These are phyloP conservation scores for Lepidium aucheri DNA, from an alignment of 345 rosid species.

Conservation along the genomic window DNA sequence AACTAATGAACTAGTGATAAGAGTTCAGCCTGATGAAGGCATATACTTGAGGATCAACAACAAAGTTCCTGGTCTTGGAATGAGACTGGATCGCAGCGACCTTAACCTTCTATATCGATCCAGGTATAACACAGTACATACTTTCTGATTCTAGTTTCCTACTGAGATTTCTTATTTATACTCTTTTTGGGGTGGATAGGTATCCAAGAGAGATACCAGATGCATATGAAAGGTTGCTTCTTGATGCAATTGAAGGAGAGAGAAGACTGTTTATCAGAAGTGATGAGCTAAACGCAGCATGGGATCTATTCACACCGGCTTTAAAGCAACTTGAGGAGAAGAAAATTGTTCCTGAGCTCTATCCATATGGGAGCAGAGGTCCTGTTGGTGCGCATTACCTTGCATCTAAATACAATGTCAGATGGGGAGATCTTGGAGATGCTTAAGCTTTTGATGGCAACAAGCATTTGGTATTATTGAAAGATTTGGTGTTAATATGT, in stretches of 20 bases:
- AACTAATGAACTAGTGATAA: conserved; percentile 80
- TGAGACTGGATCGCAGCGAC: conserved; percentile 88
- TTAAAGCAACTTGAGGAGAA: conserved; percentile 59
- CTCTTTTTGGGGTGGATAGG: conserved; percentile 26
- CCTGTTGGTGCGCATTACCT: conserved; percentile 90
- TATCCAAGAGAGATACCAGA: conserved; percentile 73
- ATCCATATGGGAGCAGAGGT: conserved; percentile 87
- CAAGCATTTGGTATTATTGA: neutral
- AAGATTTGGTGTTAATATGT: conserved; percentile 4
- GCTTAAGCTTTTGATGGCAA: conserved; percentile 26
- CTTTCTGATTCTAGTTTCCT: neutral
- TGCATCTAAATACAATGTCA: conserved; percentile 78
- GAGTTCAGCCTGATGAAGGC: conserved; percentile 96
- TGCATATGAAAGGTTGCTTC: conserved; percentile 83
- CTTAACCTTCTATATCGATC: conserved; percentile 68
- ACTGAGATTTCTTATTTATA: neutral
- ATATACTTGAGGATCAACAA: conserved; percentile 92
- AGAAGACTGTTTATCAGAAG: conserved; percentile 77
- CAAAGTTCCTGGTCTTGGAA: conserved; percentile 92
- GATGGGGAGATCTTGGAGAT: conserved; percentile 79
- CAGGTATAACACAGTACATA: conserved; percentile 33
- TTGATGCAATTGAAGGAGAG: conserved; percentile 85
- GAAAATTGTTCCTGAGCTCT: conserved; percentile 71
- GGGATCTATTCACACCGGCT: conserved; percentile 70
- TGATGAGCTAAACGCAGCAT: conserved; percentile 87